These are phyloP conservation scores for Tolypocladium capitatum DNA, from an alignment of 2,329 filamentous ascomycete species.

Conservation along the genomic window DNA sequence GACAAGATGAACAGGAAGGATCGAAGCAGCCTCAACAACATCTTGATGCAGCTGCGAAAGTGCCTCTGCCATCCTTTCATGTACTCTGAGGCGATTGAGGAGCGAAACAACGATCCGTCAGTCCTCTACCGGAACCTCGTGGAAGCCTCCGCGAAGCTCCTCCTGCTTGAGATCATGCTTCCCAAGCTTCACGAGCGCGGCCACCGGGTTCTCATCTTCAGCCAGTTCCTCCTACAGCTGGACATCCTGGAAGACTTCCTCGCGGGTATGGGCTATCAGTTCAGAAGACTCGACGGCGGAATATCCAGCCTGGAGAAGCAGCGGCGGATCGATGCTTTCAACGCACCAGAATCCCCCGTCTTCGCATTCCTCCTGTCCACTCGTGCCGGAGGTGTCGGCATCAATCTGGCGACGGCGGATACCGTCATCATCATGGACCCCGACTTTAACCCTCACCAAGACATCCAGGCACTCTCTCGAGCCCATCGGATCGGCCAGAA, in stretches of 20 bases:
- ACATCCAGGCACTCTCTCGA: conserved; percentile 86
- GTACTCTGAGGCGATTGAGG: conserved; percentile 83
- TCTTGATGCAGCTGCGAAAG: conserved; percentile 87
- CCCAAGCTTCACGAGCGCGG: conserved; percentile 76
- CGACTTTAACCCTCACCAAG: conserved; percentile 96
- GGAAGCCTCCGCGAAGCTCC: conserved; percentile 81
- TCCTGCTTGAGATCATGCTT: conserved; percentile 72
- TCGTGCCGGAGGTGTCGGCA: conserved; percentile 87
- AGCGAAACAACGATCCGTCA: conserved; percentile 48
- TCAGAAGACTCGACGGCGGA: conserved; percentile 74
- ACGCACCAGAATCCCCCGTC: conserved; percentile 65
- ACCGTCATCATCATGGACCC: conserved; percentile 96
- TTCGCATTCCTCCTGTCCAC: conserved; percentile 93
- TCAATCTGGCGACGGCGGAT: conserved; percentile 92
- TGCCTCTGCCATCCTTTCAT: conserved; percentile 94
- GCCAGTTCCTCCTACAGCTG: conserved; percentile 82
- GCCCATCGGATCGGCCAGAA: conserved; percentile 95
- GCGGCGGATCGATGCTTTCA: conserved; percentile 86
- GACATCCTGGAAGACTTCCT: conserved; percentile 90
- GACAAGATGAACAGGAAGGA: conserved; percentile 55
- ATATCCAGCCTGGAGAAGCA: conserved; percentile 79
- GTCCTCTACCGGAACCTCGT: conserved; percentile 69
- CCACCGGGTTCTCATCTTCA: conserved; percentile 88
- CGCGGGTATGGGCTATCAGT: conserved; percentile 55
- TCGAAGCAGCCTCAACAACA: conserved; percentile 76